Percentiles rank a stretch among this genome's conserved stretches.
These are phyloP conservation scores for Fusarium cicatricum DNA, from an alignment of 2,329 filamentous ascomycete species.

Conservation along the genomic window DNA sequence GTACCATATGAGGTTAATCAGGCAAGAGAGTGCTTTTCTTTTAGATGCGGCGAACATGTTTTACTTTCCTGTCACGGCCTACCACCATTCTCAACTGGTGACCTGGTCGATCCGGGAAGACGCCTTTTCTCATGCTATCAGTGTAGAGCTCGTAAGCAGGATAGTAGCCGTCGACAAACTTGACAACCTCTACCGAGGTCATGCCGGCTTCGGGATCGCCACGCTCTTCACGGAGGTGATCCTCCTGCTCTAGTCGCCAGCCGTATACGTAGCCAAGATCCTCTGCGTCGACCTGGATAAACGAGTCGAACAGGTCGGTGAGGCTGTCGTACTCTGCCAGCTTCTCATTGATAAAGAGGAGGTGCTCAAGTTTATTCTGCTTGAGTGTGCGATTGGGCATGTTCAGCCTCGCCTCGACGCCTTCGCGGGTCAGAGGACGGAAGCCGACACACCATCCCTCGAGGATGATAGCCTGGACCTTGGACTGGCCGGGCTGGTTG, in stretches of 20 bases:
- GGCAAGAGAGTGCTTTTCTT: constrained; percentile 5
- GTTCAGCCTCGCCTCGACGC: constrained; percentile 61
- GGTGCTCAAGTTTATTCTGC: constrained; percentile 57
- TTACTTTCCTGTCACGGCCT: constrained; percentile 66
- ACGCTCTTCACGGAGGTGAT: constrained; percentile 68
- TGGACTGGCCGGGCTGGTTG: constrained; percentile 58
- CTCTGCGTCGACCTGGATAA: constrained; percentile 73
- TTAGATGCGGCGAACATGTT: constrained; percentile 60
- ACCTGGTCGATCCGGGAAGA: constrained; percentile 59
- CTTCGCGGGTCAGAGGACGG: constrained; percentile 63
- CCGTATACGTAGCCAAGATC: constrained; percentile 79
- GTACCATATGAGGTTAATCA: constrained; percentile 30
- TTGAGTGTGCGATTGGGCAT: constrained; percentile 58
- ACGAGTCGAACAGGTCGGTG: constrained; percentile 60
- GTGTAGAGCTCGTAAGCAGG: constrained; percentile 77
- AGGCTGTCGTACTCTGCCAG: constrained; percentile 58
- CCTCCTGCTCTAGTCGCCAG: constrained; percentile 86
- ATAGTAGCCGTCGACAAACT: constrained; percentile 76
- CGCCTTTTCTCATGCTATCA: constrained; percentile 64
- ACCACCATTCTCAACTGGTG: constrained; percentile 70
- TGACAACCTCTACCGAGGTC: constrained; percentile 79
- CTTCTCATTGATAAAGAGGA: constrained; percentile 59
- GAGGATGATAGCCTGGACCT: constrained; percentile 75
- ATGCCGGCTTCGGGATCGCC: constrained; percentile 72
- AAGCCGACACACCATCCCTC: constrained; percentile 96